phyloP scores from a whole-genome alignment of 768 basidiomycete genomes.

The Psilocybe azurescens region DNA sequence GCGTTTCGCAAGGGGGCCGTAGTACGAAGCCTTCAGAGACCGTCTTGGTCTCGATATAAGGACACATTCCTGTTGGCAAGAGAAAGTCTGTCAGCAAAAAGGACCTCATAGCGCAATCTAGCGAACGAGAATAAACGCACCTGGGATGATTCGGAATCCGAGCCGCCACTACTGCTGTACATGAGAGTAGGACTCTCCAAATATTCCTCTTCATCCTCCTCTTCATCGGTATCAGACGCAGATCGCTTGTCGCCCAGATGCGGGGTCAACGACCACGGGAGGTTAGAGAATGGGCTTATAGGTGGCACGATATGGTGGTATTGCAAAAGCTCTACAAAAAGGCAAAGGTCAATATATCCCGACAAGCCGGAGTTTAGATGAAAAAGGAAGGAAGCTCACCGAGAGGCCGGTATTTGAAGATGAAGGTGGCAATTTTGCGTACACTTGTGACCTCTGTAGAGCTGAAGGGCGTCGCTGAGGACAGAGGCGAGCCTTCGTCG shows the following conservation, averaged over 20 bases:
- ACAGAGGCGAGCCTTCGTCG: constrained; percentile 31
- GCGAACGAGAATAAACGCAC: constrained; percentile 6
- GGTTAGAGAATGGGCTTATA: constrained; percentile 7
- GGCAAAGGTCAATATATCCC: constrained; percentile 3
- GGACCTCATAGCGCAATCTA: too few relatives aligned
- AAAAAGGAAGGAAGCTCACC: constrained; percentile 19
- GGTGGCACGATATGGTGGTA: constrained; percentile 28
- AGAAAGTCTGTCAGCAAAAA: neutral
- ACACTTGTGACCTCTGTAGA: constrained; percentile 37
- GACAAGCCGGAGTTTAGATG: neutral
- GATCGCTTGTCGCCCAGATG: constrained; percentile 28
- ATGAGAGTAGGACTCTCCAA: constrained; percentile 16
- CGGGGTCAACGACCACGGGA: constrained; percentile 15
- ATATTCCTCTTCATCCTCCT: constrained; percentile 22
- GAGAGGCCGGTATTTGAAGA: constrained; percentile 36
- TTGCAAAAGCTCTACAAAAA: constrained; percentile 25
- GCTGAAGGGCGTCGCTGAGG: constrained; percentile 34
- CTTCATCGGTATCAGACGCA: constrained; percentile 26
- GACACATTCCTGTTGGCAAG: constrained; percentile 16
- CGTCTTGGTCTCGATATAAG: constrained; percentile 21
- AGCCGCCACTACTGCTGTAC: constrained; percentile 24
- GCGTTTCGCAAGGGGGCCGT: constrained; percentile 25
- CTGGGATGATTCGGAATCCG: constrained; percentile 31
- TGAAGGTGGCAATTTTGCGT: constrained; percentile 35
- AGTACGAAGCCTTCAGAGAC: constrained; percentile 19